A percentile compares a stretch with the other conserved stretches of the same genome.
These are phyloP conservation scores for Wickerhamomyces strasburgensis DNA, from an alignment of 805 yeast species.

Conservation along the genomic window DNA sequence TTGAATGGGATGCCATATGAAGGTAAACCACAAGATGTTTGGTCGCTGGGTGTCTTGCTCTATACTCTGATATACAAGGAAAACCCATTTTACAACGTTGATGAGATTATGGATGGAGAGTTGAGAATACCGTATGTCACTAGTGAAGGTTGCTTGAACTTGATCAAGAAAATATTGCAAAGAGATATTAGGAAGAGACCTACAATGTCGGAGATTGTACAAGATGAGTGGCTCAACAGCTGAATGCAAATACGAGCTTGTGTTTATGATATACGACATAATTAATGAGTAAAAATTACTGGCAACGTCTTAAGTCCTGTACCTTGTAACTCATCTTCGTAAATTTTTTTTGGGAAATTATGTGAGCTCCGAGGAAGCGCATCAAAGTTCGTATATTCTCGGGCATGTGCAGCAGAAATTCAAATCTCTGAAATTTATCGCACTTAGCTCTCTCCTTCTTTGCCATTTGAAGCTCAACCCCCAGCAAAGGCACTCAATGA, in stretches of 20 bases:
- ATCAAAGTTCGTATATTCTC: too few relatives aligned
- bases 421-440: too few relatives aligned
- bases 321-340: too few relatives aligned
- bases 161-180: constrained; percentile 64
- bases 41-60: constrained; percentile 92
- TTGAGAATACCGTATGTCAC: constrained; percentile 61
- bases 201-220: constrained; percentile 61
- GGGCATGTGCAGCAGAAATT: too few relatives aligned
- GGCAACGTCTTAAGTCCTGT: too few relatives aligned
- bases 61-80: constrained; percentile 91
- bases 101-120: constrained; percentile 91
- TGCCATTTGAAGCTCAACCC: too few relatives aligned
- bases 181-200: constrained; percentile 67
- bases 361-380: too few relatives aligned
- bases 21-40: constrained; percentile 92
- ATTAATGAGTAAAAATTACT: not conserved
- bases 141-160: constrained; percentile 53
- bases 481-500: too few relatives aligned
- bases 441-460: too few relatives aligned
- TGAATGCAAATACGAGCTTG: not conserved
- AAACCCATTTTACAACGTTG: constrained; percentile 92
- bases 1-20: constrained; percentile 81
- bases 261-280: too few relatives aligned
- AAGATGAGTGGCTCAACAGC: constrained; percentile 60
- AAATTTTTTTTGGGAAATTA: too few relatives aligned